These are phyloP conservation scores for Silene noctiflora DNA, from an alignment of 179 eudicot species.

Conservation along the genomic window DNA sequence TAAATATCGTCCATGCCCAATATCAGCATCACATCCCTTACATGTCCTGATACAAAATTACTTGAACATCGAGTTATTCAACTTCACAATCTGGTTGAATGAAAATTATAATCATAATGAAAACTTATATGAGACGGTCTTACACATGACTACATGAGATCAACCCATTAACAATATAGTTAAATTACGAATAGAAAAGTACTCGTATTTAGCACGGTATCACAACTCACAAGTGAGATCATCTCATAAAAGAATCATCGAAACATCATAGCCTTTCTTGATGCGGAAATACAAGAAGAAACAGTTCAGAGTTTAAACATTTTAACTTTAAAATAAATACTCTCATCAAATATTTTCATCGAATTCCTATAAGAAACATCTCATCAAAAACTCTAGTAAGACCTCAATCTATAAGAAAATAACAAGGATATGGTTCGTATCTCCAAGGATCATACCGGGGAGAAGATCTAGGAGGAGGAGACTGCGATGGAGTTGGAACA, in stretches of 20 bases:
- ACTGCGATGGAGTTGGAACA: slow-evolving; percentile 27
- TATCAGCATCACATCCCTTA: slow-evolving; percentile 75
- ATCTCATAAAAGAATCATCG: too few species aligned
- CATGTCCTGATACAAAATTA: slow-evolving; percentile 48
- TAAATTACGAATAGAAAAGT: too few species aligned
- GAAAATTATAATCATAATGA: not conserved
- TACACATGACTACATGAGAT: too few species aligned
- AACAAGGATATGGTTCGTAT: slow-evolving; percentile 45
- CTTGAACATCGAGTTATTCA: not conserved
- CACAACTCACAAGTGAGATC: too few species aligned
- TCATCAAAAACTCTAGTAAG: not conserved
- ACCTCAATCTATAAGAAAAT: slow-evolving; percentile 64
- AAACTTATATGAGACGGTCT: not conserved
- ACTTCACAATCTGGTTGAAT: not conserved
- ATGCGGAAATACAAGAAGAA: too few species aligned
- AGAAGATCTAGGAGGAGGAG: slow-evolving; percentile 34
- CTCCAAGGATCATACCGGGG: slow-evolving; percentile 53
- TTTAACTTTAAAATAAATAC: not conserved
- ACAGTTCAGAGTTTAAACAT: not conserved
- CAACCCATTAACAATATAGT: too few species aligned
- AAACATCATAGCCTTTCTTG: too few species aligned
- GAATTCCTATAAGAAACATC: too few species aligned
- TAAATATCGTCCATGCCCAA: slow-evolving; percentile 78
- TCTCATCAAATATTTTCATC: too few species aligned
- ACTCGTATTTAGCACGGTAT: too few species aligned